A percentile compares a stretch with the other conserved stretches of the same genome.
phyloP scores from a whole-genome alignment of 345 rosid species.

The Sisymbrium irio region DNA sequence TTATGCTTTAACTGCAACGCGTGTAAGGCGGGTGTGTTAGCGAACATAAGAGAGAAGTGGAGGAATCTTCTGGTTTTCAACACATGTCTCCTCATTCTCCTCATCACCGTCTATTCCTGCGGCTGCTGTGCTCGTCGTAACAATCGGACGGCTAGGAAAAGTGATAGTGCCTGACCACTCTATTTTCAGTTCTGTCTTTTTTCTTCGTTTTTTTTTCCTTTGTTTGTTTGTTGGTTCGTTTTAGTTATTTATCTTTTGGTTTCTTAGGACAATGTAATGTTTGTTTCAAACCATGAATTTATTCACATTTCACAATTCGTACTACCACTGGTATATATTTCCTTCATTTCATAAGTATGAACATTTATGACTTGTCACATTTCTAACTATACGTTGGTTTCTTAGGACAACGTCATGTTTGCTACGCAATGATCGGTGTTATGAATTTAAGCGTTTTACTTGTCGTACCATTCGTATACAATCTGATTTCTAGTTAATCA shows the following conservation, averaged over 20 bases:
- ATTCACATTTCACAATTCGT: not conserved
- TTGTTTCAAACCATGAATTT: not conserved
- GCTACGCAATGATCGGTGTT: too few species aligned
- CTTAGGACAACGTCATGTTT: not conserved
- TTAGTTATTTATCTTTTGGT: not conserved
- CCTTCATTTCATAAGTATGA: not conserved
- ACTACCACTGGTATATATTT: not conserved
- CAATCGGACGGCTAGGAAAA: slow-evolving; percentile 25
- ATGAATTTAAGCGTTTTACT: too few species aligned
- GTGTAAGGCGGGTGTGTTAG: slow-evolving; percentile 56
- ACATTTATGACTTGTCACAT: not conserved
- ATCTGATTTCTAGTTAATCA: too few species aligned
- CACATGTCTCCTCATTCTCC: slow-evolving; percentile 24
- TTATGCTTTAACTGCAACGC: slow-evolving; percentile 62
- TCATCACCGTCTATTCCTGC: slow-evolving; percentile 31
- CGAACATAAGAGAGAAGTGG: slow-evolving; percentile 45
- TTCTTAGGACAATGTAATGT: not conserved
- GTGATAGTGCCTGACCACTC: slow-evolving; percentile 4
- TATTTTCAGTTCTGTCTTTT: not conserved
- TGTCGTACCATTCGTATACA: too few species aligned
- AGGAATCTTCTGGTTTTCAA: slow-evolving; percentile 39
- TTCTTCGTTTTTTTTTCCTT: not conserved
- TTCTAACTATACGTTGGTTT: not conserved
- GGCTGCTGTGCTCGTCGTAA: slow-evolving; percentile 44
- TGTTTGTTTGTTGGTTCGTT: not conserved